Evolutionary conservation across 768 basidiomycete species (phyloP).

Genomic region (Calvatia gigantea): DNA sequence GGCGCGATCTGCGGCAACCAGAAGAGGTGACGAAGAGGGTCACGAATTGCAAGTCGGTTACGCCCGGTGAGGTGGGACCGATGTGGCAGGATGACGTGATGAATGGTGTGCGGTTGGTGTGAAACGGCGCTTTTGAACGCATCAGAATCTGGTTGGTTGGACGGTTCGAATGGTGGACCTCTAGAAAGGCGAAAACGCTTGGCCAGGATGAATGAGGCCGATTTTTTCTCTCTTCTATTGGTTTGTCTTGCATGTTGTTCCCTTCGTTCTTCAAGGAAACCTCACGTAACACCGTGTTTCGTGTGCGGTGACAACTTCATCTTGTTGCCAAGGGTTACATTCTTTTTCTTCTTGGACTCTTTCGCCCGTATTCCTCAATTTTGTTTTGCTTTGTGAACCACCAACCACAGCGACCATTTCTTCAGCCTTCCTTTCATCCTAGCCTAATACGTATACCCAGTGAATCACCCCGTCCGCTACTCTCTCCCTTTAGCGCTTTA

Average conservation of each 20-base stretch:
- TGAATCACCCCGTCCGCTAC: background rate
- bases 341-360: slow-evolving; percentile 1
- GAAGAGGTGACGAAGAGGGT: slow-evolving; percentile 25
- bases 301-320: slow-evolving; percentile 6
- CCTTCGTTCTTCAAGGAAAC: background rate
- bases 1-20: slow-evolving; percentile 15
- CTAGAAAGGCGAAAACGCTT: background rate
- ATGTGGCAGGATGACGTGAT: background rate
- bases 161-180: background rate
- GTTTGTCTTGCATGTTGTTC: background rate
- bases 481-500: background rate
- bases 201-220: slow-evolving; percentile 3
- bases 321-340: background rate
- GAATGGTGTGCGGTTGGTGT: background rate
- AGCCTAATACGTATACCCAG: slow-evolving; percentile 5
- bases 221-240: background rate
- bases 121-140: background rate
- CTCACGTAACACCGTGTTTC: background rate
- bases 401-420: slow-evolving; percentile 2
- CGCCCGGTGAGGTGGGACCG: slow-evolving; percentile 23
- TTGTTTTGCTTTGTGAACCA: background rate
- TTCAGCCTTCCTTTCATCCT: background rate
- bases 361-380: background rate
- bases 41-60: slow-evolving; percentile 36
- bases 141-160: background rate